Evolutionary conservation across 306 rosid genomes (phyloP).

Genomic region (Mimosa pudica): DNA sequence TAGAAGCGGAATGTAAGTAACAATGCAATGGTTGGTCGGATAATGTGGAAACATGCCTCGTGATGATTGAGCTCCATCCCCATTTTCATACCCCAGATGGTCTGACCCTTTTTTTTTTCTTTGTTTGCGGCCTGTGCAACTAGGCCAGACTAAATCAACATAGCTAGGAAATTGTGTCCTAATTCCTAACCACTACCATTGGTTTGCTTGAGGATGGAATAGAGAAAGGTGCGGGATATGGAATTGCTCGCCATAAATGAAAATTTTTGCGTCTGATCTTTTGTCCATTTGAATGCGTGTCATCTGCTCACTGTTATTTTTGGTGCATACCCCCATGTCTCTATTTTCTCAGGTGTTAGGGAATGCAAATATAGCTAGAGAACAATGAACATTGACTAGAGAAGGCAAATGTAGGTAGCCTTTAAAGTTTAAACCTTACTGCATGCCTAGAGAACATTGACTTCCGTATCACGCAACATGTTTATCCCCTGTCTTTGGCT

Average conservation of each 20-base stretch:
- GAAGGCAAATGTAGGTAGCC: not conserved
- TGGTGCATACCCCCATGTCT: not conserved
- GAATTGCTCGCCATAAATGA: too few species aligned
- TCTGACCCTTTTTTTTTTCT: not conserved
- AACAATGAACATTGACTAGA: not conserved
- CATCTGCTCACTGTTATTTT: not conserved
- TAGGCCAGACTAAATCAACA: not conserved
- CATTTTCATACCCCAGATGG: not conserved
- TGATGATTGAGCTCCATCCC: not conserved
- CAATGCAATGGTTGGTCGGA: slow-evolving; percentile 27
- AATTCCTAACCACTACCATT: not conserved
- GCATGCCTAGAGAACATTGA: not conserved
- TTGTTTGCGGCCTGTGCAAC: not conserved
- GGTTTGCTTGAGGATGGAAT: not conserved
- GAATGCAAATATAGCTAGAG: not conserved
- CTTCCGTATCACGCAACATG: too few species aligned
- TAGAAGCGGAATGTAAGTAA: not conserved
- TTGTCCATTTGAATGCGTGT: not conserved
- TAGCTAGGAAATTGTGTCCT: not conserved
- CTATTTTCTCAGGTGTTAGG: not conserved
- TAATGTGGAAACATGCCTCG: slow-evolving; percentile 27
- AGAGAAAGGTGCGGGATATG: not conserved
- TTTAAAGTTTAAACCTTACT: not conserved
- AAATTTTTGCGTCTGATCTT: too few species aligned
- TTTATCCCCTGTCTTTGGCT: too few species aligned